These are phyloP conservation scores for Geotrichum aggregatum DNA, from an alignment of 1,139 yeast species.

Conservation along the genomic window DNA sequence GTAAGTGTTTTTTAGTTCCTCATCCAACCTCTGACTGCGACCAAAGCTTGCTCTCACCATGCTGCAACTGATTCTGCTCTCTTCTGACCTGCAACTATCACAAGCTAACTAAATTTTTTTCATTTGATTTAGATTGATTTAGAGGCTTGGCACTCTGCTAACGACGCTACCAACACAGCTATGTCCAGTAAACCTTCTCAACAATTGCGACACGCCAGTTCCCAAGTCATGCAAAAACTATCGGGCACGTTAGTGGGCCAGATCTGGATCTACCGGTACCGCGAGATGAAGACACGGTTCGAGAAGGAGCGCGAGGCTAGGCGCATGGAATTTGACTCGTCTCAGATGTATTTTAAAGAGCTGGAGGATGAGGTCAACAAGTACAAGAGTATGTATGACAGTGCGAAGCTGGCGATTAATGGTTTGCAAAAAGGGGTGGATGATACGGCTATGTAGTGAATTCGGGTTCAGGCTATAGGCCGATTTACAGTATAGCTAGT, in stretches of 20 bases:
- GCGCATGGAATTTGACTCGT: slow-evolving; percentile 24
- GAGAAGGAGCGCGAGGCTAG: slow-evolving; percentile 26
- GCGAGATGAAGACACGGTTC: slow-evolving; percentile 28
- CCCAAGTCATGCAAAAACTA: slow-evolving; percentile 10
- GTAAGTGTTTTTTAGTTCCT: background rate
- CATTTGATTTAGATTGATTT: background rate
- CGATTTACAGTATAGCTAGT: too few species aligned
- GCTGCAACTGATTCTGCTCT: too few species aligned
- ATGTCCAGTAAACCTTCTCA: background rate
- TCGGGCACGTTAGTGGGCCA: slow-evolving; percentile 17
- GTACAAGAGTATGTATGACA: slow-evolving; percentile 12
- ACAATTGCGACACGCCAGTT: slow-evolving; percentile 6
- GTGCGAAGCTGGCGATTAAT: slow-evolving; percentile 12
- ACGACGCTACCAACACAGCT: background rate
- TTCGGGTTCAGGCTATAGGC: too few species aligned
- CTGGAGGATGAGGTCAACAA: slow-evolving; percentile 22
- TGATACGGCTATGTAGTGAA: too few species aligned
- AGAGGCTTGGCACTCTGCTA: background rate
- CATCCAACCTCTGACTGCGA: too few species aligned
- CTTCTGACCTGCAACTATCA: too few species aligned
- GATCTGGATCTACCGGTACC: slow-evolving; percentile 21
- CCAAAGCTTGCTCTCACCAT: too few species aligned
- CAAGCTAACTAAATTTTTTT: too few species aligned
- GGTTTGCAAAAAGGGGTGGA: too few species aligned
- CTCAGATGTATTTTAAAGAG: slow-evolving; percentile 22